Evolutionary conservation across 768 basidiomycete genomes (phyloP).

Genomic region (Termitomyces sp.): DNA sequence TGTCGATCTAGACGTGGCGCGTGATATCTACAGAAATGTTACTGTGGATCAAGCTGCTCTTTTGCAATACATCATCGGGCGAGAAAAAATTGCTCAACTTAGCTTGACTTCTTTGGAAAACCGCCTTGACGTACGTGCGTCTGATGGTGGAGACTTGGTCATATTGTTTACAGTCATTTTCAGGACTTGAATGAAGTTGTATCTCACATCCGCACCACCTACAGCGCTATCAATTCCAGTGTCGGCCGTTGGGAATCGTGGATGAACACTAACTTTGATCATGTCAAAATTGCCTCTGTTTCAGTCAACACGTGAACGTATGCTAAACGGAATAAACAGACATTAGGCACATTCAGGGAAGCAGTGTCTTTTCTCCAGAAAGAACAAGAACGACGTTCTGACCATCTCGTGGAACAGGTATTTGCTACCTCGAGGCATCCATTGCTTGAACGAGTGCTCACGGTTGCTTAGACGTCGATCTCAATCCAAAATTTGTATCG

Average conservation of each 20-base stretch:
- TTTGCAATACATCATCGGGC: conserved; percentile 36
- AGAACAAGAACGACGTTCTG: conserved; percentile 1
- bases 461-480: background rate
- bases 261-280: background rate
- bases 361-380: background rate
- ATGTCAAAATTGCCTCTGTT: background rate
- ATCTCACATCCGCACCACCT: conserved; percentile 4
- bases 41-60: conserved; percentile 52
- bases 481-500: conserved; percentile 7
- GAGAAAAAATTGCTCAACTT: conserved; percentile 32
- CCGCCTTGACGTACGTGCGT: conserved; percentile 18
- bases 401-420: conserved; percentile 6
- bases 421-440: background rate
- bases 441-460: background rate
- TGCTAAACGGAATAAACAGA: conserved; percentile 2
- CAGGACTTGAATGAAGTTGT: conserved; percentile 13
- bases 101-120: conserved; percentile 24
- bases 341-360: background rate
- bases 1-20: conserved; percentile 44
- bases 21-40: conserved; percentile 60
- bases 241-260: background rate
- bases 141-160: background rate
- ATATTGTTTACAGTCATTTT: background rate
- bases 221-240: background rate
- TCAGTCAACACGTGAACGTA: background rate